Base-by-base conservation (phyloP, 1,284 basidiomycete species). In the Irpex rosettiformis region DNA sequence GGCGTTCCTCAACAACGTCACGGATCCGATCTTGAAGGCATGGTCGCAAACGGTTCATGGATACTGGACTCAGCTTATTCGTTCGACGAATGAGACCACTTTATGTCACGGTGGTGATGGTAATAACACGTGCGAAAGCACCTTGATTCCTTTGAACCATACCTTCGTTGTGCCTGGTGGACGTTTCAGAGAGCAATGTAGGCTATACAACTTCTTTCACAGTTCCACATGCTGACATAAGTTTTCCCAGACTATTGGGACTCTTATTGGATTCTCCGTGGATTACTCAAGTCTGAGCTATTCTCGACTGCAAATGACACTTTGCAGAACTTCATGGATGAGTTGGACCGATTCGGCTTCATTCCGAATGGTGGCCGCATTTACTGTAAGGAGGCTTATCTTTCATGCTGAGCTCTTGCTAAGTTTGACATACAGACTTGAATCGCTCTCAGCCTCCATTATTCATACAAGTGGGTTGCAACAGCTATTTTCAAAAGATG, bases 301-400 rank as follows among this genome's bases (percentile, higher is more conserved):
- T 86, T 84, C 65, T 77, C 79, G 60, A 80, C 92, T 54, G 91
- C 83, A 57, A 91, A 91, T 65, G 85, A 78, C 11, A 89, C 93
- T 0, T 76, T 96, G 28, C 84, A 91, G 65, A 96, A 96, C 75
- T 95, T 97, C 68, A 94, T 96, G 93, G 94, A 97, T 67, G 85
- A 95, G 69, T 76, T 97, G 54, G 84, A 90, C 37, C 72, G 72
- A 42, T 80, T 85, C 62, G 94, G 94, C 0, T 98, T 96, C 75
- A 88, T 98, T 63, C 94, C 94, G 1, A 98, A 97, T 68, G 95
- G 95, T 11, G 94, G 93, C 13, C 80, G 91, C 3, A 87, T 87
- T 53, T 92, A 93, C 65, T 91, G 88, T 87, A 66, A 62, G 80
- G 65, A 5, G 22, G 29, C n/a, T 51, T 13, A 4, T 28, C n/a